A percentile compares a stretch with the other conserved stretches of the same genome.
Evolutionary conservation across 83 land plant species (phyloP).

Genomic region (Diphasiastrum complanatum): DNA sequence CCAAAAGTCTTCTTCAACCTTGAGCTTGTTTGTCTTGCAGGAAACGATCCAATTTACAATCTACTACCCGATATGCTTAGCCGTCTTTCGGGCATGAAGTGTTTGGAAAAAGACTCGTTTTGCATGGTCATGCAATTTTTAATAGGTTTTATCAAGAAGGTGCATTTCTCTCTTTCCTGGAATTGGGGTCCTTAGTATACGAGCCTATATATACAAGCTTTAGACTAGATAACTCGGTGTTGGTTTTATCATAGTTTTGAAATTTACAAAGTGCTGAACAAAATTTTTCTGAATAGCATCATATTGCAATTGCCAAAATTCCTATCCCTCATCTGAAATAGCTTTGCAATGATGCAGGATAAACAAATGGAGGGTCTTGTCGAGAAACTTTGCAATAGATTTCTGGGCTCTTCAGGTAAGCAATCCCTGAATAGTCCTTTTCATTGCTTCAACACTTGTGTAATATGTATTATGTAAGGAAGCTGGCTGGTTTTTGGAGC

Average conservation of each 20-base stretch:
- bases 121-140: slow-evolving; percentile 91
- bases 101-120: slow-evolving; percentile 52
- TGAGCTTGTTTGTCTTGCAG: slow-evolving; percentile 34
- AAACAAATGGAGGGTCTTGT: slow-evolving; percentile 94
- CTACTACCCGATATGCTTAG: slow-evolving; percentile 94
- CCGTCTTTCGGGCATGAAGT: slow-evolving; percentile 53
- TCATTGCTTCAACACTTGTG: slow-evolving; percentile 7
- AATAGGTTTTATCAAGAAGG: slow-evolving; percentile 92
- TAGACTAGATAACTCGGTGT: too few relatives aligned
- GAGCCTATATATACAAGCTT: too few relatives aligned
- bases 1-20: slow-evolving; percentile 1
- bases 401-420: slow-evolving; percentile 69
- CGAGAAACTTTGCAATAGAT: slow-evolving; percentile 93
- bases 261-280: background rate
- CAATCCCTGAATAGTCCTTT: background rate
- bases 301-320: background rate
- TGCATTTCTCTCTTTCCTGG: slow-evolving; percentile 12
- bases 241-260: too few relatives aligned
- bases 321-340: background rate
- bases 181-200: too few relatives aligned
- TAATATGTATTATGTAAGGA: background rate
- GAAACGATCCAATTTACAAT: slow-evolving; percentile 93
- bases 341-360: slow-evolving; percentile 47
- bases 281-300: background rate
- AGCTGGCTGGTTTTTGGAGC: too few relatives aligned